These are phyloP conservation scores for Rugonectria rugulosa DNA, from an alignment of 2,329 filamentous ascomycete species.

Conservation along the genomic window DNA sequence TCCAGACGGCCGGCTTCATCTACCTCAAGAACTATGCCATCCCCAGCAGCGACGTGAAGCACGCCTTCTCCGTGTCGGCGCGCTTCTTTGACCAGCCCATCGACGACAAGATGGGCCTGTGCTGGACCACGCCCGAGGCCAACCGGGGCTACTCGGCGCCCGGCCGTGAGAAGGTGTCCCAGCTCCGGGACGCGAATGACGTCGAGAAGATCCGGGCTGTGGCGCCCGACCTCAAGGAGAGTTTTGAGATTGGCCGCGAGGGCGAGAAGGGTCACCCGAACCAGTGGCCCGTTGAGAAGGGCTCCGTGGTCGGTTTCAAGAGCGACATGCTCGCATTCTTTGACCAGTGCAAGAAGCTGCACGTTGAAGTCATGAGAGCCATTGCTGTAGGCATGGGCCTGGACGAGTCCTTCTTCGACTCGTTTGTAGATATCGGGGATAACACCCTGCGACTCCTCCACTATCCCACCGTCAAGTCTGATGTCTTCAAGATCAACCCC, in stretches of 20 bases:
- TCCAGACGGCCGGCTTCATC: constrained; percentile 87
- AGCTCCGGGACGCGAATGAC: constrained; percentile 60
- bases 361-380: constrained; percentile 82
- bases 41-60: constrained; percentile 61
- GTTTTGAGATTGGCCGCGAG: constrained; percentile 70
- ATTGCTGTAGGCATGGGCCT: constrained; percentile 84
- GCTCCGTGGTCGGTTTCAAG: constrained; percentile 63
- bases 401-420: constrained; percentile 76
- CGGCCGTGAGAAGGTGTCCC: constrained; percentile 75
- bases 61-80: constrained; percentile 72
- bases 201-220: constrained; percentile 65
- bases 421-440: constrained; percentile 72
- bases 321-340: constrained; percentile 79
- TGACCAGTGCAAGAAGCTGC: constrained; percentile 74
- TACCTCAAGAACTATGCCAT: constrained; percentile 86
- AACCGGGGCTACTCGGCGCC: constrained; percentile 77
- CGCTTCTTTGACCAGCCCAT: constrained; percentile 73
- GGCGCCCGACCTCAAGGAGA: constrained; percentile 72
- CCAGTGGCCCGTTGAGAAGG: constrained; percentile 69
- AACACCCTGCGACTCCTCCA: constrained; percentile 79
- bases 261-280: constrained; percentile 71
- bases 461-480: constrained; percentile 73
- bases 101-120: constrained; percentile 69
- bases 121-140: constrained; percentile 75
- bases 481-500: constrained; percentile 71